Evolutionary conservation across 805 yeast genomes (phyloP), one percentile per base, ranked within the genome.

Genomic region (Kazachstania taianensis): DNA sequence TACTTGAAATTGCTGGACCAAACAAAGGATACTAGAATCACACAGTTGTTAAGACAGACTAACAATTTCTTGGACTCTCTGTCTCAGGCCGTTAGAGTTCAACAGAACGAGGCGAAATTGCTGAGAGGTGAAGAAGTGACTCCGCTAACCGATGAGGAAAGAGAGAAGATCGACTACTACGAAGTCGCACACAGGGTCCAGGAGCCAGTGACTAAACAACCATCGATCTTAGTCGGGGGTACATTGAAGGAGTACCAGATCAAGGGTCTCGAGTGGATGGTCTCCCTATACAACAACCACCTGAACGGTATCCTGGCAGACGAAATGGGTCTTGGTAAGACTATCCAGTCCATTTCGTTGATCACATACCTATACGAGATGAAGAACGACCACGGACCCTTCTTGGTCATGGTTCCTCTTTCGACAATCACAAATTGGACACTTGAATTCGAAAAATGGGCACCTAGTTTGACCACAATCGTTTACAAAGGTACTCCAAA

Each of bases 271-370:
- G 96, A 92, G 56, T 92, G 99, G 99, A 92, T 92, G 98, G 94
- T 92, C 3, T 92, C 98, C 0, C 63, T 92, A 40, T 92, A 73
- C 65, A 92, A 92, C 57, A 92, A 92, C 61, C 94, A 85, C 58
- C 70, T 92, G 51, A 92, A 92, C 56, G 99, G 99, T 67, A 92
- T 92, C 45, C 63, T 92, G 39, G 99, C 99, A 1, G 99, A 92
- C 66, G 99, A 92, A 62, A 92, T 92, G 99, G 99, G 99, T 44
- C 69, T 92, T 43, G 99, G 99, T 59, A 92, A 92, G 57, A 92
- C 99, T 60, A 67, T 50, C 72, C 94, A 82, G 57, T 74, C 87
- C n/a, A 77, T 82, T 39, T 81, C 92, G 0, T 63, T 82, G 46
- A 65, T 82, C 15, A 71, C 89, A 1, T 78, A 83, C 52, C 63